Percentiles rank a stretch among this genome's conserved stretches.
Evolutionary conservation across 2,329 filamentous ascomycete species (phyloP).

Genomic region (Fusarium pseudocircinatum): DNA sequence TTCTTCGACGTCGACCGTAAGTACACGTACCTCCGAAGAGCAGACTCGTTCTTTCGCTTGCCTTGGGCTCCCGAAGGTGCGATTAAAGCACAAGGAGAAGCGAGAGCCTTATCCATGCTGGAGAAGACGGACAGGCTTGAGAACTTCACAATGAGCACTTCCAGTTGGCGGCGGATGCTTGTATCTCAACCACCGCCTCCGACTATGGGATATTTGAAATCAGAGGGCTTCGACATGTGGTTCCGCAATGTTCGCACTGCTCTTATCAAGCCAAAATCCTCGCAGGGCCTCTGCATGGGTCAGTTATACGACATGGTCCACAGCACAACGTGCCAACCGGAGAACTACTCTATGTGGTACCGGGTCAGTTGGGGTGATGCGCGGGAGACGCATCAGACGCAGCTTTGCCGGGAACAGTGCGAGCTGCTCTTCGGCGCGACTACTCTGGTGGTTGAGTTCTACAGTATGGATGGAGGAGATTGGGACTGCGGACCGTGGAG

Average conservation of each 20-base stretch:
- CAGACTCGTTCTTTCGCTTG: conserved; percentile 29
- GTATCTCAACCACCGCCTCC: conserved; percentile 39
- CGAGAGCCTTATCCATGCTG: conserved; percentile 1
- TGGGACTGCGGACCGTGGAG: conserved; percentile 18
- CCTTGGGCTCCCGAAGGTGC: conserved; percentile 27
- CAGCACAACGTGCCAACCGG: conserved; percentile 5
- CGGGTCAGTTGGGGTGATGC: conserved; percentile 13
- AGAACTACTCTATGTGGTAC: conserved; percentile 14
- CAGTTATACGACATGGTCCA: conserved; percentile 31
- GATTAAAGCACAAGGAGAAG: neutral
- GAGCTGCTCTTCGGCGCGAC: conserved; percentile 3
- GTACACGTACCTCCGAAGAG: conserved; percentile 17
- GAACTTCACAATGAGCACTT: conserved; percentile 21
- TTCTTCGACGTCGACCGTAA: conserved; percentile 30
- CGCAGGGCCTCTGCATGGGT: conserved; percentile 25
- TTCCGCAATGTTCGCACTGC: conserved; percentile 12
- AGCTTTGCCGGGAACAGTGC: neutral
- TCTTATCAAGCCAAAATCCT: neutral
- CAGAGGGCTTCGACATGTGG: conserved; percentile 15
- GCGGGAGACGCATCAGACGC: neutral
- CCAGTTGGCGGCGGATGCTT: conserved; percentile 40
- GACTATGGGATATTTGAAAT: conserved; percentile 26
- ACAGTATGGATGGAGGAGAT: neutral
- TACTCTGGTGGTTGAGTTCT: conserved; percentile 23
- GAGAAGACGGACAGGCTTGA: conserved; percentile 15